Percentiles rank a stretch among this genome's conserved stretches.
Conservation (phyloP, 495 filamentous ascomycete species). For the Lasiosphaeria ovina region DNA sequence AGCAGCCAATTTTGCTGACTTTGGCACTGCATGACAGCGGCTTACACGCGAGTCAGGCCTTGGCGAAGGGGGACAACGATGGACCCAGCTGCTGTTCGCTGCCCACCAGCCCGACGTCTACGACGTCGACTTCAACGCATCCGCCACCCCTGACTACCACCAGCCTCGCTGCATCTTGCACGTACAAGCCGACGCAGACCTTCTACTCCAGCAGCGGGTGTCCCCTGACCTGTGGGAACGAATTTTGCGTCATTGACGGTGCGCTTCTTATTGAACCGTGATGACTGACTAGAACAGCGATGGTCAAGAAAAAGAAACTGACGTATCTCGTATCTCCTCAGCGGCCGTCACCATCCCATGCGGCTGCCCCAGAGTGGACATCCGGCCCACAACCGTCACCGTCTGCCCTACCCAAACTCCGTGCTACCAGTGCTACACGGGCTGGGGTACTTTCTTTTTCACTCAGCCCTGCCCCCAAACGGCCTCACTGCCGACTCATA, state of each 20-base stretch:
- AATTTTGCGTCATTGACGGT: conserved; percentile 30
- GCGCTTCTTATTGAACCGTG: not conserved
- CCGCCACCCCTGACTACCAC: conserved; percentile 1
- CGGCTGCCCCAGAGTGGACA: conserved; percentile 18
- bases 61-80: too few relatives aligned
- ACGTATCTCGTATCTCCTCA: not conserved
- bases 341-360: conserved; percentile 23
- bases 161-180: conserved; percentile 23
- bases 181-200: conserved; percentile 24
- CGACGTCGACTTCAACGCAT: too few relatives aligned
- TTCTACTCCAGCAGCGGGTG: conserved; percentile 27
- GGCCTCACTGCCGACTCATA: not conserved
- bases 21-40: too few relatives aligned
- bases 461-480: conserved; percentile 14
- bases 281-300: too few relatives aligned
- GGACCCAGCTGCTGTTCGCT: too few relatives aligned
- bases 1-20: too few relatives aligned
- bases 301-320: not conserved
- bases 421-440: conserved; percentile 27
- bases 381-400: conserved; percentile 21
- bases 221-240: conserved; percentile 15
- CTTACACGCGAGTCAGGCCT: too few relatives aligned
- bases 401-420: conserved; percentile 23
- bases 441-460: conserved; percentile 24
- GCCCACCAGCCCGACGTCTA: too few relatives aligned